Base-by-base conservation (phyloP, 2,329 filamentous ascomycete genomes). In the Arthrobotrys pseudoclavata region DNA sequence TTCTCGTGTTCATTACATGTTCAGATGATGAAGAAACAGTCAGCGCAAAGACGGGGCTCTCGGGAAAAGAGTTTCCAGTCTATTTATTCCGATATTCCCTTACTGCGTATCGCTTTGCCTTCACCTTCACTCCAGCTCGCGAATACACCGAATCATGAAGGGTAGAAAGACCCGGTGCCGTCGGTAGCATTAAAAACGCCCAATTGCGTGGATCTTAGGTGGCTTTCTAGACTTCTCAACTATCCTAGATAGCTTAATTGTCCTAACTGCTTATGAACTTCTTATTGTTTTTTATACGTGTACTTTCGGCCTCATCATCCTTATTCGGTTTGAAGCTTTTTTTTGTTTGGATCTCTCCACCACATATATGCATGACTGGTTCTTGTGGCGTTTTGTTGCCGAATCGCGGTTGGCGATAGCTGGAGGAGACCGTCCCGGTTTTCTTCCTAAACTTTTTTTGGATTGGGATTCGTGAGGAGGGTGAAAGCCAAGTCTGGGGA, bases 131-230 rank as follows among this genome's bases (percentile, higher is more conserved):
- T 7, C 7, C 7, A 3, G 1, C 37, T 57, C 52, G 52, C 52
- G 52, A 57, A 37, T n/a, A 4, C 15, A 12, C 26, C 55, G 34
- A 60, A 60, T 60, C 55, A 60, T 42, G 34, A 24, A 26, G 3
- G 3, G 31, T 60, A 26, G 34, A 60, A 60, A 60, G 3, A 42
- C 55, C 55, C 55, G 55, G 55, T 60, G 55, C 55, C 55, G 55
- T 60, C 55, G 55, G 55, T 42, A 34, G 34, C 31, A 60, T 60
- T 26, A 26, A 40, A 10, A 24, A 24, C 31, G 52, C 29, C 52
- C 29, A 20, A 37, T 57, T 57, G 52, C 52, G 52, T 57, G 52
- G 52, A 57, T 24, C 20, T 40, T 60, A 60, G 55, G 55, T 60
- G 55, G 55, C 55, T 42, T 60, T 57, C 10, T 53, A 18, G 26